Evolutionary conservation across 345 rosid species (phyloP).

Genomic region (Eucalyptus albens): DNA sequence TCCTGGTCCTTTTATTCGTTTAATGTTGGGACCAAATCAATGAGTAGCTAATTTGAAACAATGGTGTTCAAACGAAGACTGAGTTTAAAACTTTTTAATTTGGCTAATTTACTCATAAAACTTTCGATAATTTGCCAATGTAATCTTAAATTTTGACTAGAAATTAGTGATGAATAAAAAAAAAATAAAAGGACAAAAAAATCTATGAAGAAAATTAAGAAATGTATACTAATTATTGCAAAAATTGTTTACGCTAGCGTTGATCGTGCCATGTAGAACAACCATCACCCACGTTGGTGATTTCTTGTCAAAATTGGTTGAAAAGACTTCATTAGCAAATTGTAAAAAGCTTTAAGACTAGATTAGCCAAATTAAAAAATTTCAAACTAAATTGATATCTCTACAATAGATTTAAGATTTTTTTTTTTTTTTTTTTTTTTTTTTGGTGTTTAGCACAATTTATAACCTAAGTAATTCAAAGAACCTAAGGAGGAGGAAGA

Average conservation of each 20-base stretch:
- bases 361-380: not conserved
- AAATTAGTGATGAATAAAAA: not conserved
- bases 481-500: not conserved
- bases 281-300: rapidly evolving
- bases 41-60: not conserved
- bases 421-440: not conserved
- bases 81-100: not conserved
- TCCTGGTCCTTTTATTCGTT: not conserved
- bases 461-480: not conserved
- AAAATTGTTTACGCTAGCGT: rapidly evolving
- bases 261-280: rapidly evolving
- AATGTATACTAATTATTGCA: too few species aligned
- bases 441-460: not conserved
- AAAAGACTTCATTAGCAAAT: not conserved
- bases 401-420: not conserved
- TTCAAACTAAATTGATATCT: not conserved
- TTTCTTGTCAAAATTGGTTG: rapidly evolving
- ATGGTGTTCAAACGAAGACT: rapidly evolving
- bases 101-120: not conserved
- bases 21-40: not conserved
- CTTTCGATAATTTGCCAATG: rapidly evolving
- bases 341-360: not conserved
- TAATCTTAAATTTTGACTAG: not conserved
- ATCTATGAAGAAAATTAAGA: too few species aligned
- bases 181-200: too few species aligned